Conservation (phyloP, 2,329 filamentous ascomycete species). For the Colletotrichum filicis region DNA sequence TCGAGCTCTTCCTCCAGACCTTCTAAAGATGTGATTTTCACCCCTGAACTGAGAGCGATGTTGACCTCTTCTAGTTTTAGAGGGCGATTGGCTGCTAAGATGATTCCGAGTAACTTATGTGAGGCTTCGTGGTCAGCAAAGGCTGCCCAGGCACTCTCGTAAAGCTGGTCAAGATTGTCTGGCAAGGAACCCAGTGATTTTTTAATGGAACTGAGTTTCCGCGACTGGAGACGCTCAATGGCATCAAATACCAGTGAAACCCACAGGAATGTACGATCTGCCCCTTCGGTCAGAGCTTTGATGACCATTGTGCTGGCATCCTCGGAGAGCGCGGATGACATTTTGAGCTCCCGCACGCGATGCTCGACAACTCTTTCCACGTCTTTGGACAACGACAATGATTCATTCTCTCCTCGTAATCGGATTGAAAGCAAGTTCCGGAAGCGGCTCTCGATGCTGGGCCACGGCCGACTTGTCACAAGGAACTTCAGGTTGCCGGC, state of each 20-base stretch:
- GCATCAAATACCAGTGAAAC: slow-evolving; percentile 11
- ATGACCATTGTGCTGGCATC: not conserved
- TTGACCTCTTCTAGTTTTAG: slow-evolving; percentile 9
- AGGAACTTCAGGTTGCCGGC: not conserved
- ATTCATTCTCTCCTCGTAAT: slow-evolving; percentile 20
- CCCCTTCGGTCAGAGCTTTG: not conserved
- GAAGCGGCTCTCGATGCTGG: not conserved
- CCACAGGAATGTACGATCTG: slow-evolving; percentile 17
- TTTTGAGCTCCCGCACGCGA: not conserved
- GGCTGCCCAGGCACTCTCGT: not conserved
- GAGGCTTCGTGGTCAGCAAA: not conserved
- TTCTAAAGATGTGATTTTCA: too few species aligned
- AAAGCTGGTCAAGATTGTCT: slow-evolving; percentile 10
- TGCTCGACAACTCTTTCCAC: not conserved
- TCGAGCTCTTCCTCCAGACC: not conserved
- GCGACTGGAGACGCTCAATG: slow-evolving; percentile 8
- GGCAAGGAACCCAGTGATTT: not conserved
- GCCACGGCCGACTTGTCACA: slow-evolving; percentile 24
- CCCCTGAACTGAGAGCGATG: too few species aligned
- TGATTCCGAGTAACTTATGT: not conserved
- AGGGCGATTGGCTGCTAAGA: slow-evolving; percentile 1
- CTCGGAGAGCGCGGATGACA: not conserved
- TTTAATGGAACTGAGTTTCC: slow-evolving; percentile 10
- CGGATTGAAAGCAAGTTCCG: not conserved
- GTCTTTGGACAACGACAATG: not conserved